Conservation (phyloP, 805 yeast species). For the Candida oleophila region DNA sequence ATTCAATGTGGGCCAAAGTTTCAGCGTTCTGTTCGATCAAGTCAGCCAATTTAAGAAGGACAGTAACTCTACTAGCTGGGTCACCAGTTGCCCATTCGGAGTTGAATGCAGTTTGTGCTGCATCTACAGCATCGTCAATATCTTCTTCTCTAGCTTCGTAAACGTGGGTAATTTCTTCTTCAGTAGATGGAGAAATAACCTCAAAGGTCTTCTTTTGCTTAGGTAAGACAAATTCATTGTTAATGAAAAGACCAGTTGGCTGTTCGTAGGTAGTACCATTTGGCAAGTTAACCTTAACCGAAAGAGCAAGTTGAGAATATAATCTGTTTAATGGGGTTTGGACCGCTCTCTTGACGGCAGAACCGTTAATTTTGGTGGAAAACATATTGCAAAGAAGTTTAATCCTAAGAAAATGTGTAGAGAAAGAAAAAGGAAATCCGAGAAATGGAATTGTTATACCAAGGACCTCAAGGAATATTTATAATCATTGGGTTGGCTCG, state of each 20-base stretch:
- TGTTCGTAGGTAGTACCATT: conserved; percentile 71
- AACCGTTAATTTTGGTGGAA: conserved; percentile 9
- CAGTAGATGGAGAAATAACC: conserved; percentile 67
- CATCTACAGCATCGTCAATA: conserved; percentile 80
- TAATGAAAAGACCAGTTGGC: conserved; percentile 88
- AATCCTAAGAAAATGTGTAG: no score
- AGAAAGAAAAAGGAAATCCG: neutral
- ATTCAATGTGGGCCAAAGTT: conserved; percentile 73
- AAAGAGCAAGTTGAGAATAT: conserved; percentile 34
- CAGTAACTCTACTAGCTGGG: conserved; percentile 65
- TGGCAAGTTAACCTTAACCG: conserved; percentile 57
- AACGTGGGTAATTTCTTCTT: conserved; percentile 64
- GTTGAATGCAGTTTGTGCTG: conserved; percentile 78
- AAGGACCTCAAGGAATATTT: neutral
- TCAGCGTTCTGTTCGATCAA: conserved; percentile 71
- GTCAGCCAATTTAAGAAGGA: conserved; percentile 72
- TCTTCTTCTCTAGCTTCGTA: conserved; percentile 79
- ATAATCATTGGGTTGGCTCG: no score
- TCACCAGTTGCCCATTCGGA: conserved; percentile 65
- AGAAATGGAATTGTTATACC: neutral
- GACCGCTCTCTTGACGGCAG: conserved; percentile 5
- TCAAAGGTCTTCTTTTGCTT: conserved; percentile 56
- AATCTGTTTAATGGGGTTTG: conserved; percentile 13
- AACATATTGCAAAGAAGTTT: conserved; percentile 2
- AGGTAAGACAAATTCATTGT: conserved; percentile 73